A percentile compares a stretch with the other conserved stretches of the same genome.
Conservation (phyloP, 352 stramenopile species). For the Phytopythium aichiense region DNA sequence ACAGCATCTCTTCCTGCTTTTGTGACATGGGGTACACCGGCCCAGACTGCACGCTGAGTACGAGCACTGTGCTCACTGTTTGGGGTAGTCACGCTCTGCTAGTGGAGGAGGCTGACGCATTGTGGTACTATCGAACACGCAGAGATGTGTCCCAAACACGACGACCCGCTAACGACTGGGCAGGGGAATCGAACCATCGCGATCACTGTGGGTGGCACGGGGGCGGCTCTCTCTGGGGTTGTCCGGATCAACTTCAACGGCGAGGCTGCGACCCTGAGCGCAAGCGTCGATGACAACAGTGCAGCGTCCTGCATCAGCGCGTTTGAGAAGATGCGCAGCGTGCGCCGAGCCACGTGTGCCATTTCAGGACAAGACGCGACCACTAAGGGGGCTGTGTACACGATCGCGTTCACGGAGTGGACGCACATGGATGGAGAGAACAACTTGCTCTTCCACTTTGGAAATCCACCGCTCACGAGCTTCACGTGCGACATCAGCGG, state of each 20-base stretch:
- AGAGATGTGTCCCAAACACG: conserved; percentile 86
- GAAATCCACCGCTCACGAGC: conserved; percentile 61
- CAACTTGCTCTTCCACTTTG: conserved; percentile 75
- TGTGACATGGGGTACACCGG: conserved; percentile 84
- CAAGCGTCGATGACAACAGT: conserved; percentile 28
- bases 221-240: conserved; percentile 21
- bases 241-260: conserved; percentile 52
- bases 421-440: conserved; percentile 63
- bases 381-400: conserved; percentile 58
- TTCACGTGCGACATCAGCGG: conserved; percentile 77
- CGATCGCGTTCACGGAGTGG: conserved; percentile 63
- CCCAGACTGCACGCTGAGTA: conserved; percentile 79
- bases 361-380: conserved; percentile 23
- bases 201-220: conserved; percentile 37
- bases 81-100: background rate
- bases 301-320: conserved; percentile 29
- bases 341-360: conserved; percentile 32
- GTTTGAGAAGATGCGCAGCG: conserved; percentile 40
- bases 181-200: conserved; percentile 61
- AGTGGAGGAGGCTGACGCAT: background rate
- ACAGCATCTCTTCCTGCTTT: conserved; percentile 70
- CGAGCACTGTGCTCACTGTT: conserved; percentile 6
- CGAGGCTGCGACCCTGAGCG: conserved; percentile 34
- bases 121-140: background rate
- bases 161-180: conserved; percentile 75